Evolutionary conservation across 164 flowering plant species (phyloP).

Genomic region (Magnolia changhungtana): DNA sequence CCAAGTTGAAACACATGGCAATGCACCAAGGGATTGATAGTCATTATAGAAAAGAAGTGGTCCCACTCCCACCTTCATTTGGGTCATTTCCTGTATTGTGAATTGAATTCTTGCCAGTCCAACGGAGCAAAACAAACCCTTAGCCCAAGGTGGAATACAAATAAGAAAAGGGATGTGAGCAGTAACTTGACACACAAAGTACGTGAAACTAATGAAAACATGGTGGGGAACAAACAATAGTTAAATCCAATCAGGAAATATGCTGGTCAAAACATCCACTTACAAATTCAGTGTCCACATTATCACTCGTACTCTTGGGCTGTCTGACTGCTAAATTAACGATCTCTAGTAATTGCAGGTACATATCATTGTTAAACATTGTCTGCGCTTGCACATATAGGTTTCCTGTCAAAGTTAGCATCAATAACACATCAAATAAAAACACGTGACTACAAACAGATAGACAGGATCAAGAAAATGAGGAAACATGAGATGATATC

Average conservation of each 20-base stretch:
- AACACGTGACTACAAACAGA: neutral
- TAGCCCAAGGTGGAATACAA: neutral
- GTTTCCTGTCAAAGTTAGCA: slow-evolving; percentile 58
- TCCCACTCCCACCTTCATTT: neutral
- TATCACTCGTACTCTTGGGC: slow-evolving; percentile 39
- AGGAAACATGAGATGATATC: neutral
- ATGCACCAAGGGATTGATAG: neutral
- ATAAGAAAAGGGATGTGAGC: neutral
- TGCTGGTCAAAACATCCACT: slow-evolving; percentile 20
- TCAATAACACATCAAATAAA: neutral
- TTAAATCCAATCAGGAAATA: neutral
- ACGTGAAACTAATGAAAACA: neutral
- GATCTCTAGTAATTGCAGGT: slow-evolving; percentile 54
- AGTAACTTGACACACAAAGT: neutral
- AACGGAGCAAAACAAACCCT: neutral
- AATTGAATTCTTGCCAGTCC: neutral
- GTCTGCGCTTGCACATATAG: slow-evolving; percentile 72
- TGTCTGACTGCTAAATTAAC: slow-evolving; percentile 52
- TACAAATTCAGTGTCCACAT: slow-evolving; percentile 71
- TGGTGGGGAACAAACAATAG: neutral
- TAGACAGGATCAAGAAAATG: neutral
- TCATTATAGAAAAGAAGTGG: neutral
- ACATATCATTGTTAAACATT: slow-evolving; percentile 77
- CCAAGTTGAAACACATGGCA: neutral
- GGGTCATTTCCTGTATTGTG: neutral